Conservation (phyloP, 78 protist genomes). For the Dictyostelium brefeldianum region DNA sequence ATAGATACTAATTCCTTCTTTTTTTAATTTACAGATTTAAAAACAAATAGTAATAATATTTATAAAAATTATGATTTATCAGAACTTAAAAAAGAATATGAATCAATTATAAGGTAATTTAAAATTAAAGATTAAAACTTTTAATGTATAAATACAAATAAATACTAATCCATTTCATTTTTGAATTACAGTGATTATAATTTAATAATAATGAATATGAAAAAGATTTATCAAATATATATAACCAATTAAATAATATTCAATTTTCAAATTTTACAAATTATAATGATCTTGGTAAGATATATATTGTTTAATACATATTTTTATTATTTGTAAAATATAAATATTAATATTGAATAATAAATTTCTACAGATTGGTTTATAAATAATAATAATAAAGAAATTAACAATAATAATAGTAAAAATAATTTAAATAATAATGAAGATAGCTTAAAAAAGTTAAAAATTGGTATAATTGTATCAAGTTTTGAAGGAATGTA, state of each 20-base stretch:
- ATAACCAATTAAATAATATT: constrained; percentile 25
- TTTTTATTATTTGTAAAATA: background rate
- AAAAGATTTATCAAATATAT: constrained; percentile 32
- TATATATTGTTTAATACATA: background rate
- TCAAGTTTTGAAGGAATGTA: constrained; percentile 72
- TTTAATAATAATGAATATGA: constrained; percentile 29
- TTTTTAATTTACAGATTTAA: too few species aligned
- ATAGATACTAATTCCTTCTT: too few species aligned
- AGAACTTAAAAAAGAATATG: constrained; percentile 59
- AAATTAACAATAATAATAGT: constrained; percentile 5
- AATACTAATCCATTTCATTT: too few species aligned
- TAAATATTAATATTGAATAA: too few species aligned
- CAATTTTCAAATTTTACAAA: constrained; percentile 19
- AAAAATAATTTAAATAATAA: background rate
- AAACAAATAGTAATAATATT: background rate
- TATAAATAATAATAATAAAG: background rate
- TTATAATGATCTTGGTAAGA: background rate
- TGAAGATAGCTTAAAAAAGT: background rate
- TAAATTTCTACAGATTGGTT: constrained; percentile 6
- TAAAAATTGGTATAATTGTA: constrained; percentile 51
- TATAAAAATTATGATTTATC: constrained; percentile 46
- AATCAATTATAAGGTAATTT: constrained; percentile 49
- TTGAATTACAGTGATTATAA: constrained; percentile 17
- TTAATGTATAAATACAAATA: background rate
- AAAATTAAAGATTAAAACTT: background rate